phyloP scores from a whole-genome alignment of 441 rosid genomes.

The Arabidopsis lyrata region DNA sequence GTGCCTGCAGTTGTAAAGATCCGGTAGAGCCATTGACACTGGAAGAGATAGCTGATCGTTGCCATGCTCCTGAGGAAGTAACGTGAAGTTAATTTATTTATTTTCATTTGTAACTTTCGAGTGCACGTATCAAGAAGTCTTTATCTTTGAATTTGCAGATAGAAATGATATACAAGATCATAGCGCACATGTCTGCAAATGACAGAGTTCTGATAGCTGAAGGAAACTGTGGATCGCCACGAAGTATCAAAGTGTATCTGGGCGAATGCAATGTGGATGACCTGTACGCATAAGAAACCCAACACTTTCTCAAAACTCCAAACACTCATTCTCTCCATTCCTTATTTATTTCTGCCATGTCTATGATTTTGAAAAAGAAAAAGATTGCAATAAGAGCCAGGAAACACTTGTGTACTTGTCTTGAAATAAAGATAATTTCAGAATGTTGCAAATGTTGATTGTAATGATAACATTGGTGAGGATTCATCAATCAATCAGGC shows the following conservation, averaged over 20 bases:
- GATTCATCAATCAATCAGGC: background rate
- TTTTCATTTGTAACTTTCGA: background rate
- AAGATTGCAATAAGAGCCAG: constrained; percentile 32
- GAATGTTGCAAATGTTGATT: constrained; percentile 15
- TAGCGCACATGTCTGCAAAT: constrained; percentile 96
- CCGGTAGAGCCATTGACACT: constrained; percentile 91
- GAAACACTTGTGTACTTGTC: constrained; percentile 36
- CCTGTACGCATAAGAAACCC: constrained; percentile 51
- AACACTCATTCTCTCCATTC: constrained; percentile 25
- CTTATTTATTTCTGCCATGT: constrained; percentile 28
- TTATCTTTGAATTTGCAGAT: constrained; percentile 57
- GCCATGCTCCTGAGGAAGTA: constrained; percentile 91
- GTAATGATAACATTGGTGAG: constrained; percentile 14
- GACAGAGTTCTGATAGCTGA: constrained; percentile 93
- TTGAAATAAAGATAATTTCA: constrained; percentile 29
- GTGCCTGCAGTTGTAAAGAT: constrained; percentile 76
- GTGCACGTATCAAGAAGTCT: constrained; percentile 27
- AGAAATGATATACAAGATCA: constrained; percentile 95
- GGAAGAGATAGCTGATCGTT: constrained; percentile 86
- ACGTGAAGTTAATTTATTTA: background rate
- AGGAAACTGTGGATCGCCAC: constrained; percentile 95
- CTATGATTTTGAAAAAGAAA: background rate
- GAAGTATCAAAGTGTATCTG: constrained; percentile 83
- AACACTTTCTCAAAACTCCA: constrained; percentile 19
- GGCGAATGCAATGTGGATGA: constrained; percentile 88